Evolutionary conservation across 371 early-diverging fungal genomes (phyloP), one percentile per base, ranked within the genome.

Genomic region (Blakeslea trispora): DNA sequence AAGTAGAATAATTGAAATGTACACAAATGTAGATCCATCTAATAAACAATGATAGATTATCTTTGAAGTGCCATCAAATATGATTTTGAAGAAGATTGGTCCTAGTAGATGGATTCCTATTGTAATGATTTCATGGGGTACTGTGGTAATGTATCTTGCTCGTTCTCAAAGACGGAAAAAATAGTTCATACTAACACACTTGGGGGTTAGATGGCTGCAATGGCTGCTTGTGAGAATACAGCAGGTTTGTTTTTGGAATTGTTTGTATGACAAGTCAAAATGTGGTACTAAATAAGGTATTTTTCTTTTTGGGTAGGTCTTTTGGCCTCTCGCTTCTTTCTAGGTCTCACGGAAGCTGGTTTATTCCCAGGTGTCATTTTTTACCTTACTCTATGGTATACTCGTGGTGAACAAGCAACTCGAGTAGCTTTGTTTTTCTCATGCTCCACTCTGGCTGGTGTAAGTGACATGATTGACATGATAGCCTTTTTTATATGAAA

Each of bases 91-190:
- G 48, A 68, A 59, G 4, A 56, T 88, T 41, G 82, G 85, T 8
- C 84, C 91, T 8, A 76, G 78, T 18, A 54, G 62, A 31, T 89
- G 91, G 94, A 84, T 94, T 44, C 84, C 91, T 4, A 68, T 84
- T 15, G 75, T 82, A 31, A 77, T 78, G 77, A 62, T 82, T 44
- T 48, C 71, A 51, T 68, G 79, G 78, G 81, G 79, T 10, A 62
- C 70, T 15, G 72, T 79, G 46, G 63, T 63, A 63, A 56, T 28
- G 57, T 53, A 1, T 7, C 47, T 34, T 8, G 19, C 10, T 37
- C 35, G 11, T 7, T 37, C 14, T 37, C 15, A n/a, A n/a, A n/a
- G n/a, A n/a, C n/a, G n/a, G n/a, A n/a, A n/a, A n/a, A n/a, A n/a
- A n/a, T n/a, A n/a, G n/a, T n/a, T n/a, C n/a, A n/a, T n/a, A n/a